Conservation (phyloP, 306 rosid genomes). For the Cucumis sativus region Cucumber_9930_V3 NC_026660.2:29434501-29435000, state of each 20-base stretch:
- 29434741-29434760: background rate
- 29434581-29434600: background rate
- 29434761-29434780: background rate
- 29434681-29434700: slow-evolving; percentile 41
- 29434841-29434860: slow-evolving; percentile 48
- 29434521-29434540: slow-evolving; percentile 28
- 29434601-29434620: too few relatives aligned
- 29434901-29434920: slow-evolving; percentile 52
- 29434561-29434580: slow-evolving; percentile 32
- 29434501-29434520: background rate
- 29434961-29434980: background rate
- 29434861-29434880: slow-evolving; percentile 28
- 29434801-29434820: background rate
- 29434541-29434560: slow-evolving; percentile 52
- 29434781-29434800: background rate
- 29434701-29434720: slow-evolving; percentile 28
- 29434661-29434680: background rate
- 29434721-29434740: slow-evolving; percentile 68
- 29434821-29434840: slow-evolving; percentile 28
- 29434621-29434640: too few relatives aligned
- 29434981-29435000: background rate
- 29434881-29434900: slow-evolving; percentile 42
- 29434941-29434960: background rate
- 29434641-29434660: background rate
- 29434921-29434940: background rate